Evolutionary conservation across 169 alveolate species (phyloP), one percentile per base, ranked within the genome.

Genomic region (Cryptosporidium sp.): DNA sequence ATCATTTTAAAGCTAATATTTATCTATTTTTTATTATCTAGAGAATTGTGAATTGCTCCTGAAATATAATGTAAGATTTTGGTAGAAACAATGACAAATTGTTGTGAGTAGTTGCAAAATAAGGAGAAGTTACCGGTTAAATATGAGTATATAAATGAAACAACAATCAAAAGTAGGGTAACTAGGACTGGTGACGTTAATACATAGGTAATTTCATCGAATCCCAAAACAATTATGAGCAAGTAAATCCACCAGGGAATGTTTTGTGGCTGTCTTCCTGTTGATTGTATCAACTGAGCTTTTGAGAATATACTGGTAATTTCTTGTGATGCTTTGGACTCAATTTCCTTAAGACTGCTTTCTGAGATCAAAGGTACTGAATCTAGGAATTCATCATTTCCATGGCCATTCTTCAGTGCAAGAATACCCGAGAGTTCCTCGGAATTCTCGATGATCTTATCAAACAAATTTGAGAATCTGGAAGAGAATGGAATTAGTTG

Each of bases 231-330:
- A 37, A 80, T 26, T 8, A 80, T 59, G 23, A 80, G 68, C n/a
- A 80, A 31, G 31, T 80, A 80, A 31, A 80, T 80, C 89, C 89
- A 80, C 89, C 89, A 80, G 39, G 89, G 89, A 39, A 80, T 80
- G n/a, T 62, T 41, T 26, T 80, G 89, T 18, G 74, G 80, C 43
- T 80, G 89, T 35, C 37, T 43, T 29, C 89, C 89, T 31, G 89
- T 80, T 21, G 89, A 80, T 41, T 80, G 89, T 6, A 80, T 69
- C 23, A 80, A 69, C 41, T 80, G 89, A 41, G 89, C 89, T 48
- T 80, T 80, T 62, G 89, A 59, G 62, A 41, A 80, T 31, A 80
- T 80, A 62, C 21, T 50, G 10, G 89, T 29, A 37, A 80, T 80
- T 80, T 80, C 89, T 4, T 80, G 67, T 21, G 70, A 59, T 29